Conservation (phyloP, 306 rosid genomes). For the Vigna reflexopilosa region DNA sequence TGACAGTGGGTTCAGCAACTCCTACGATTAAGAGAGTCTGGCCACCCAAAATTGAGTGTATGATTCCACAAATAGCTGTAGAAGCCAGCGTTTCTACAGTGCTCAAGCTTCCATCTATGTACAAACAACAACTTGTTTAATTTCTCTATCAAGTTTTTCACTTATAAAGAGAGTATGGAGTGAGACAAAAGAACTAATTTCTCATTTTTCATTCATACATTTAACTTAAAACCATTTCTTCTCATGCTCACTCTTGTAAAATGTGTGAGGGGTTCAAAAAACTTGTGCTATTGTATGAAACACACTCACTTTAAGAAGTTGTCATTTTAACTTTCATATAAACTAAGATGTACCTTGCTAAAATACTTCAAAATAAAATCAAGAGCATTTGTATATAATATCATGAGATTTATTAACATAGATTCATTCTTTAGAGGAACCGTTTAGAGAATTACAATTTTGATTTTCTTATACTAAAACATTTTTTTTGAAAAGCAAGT, state of each 20-base stretch:
- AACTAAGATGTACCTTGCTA: not conserved
- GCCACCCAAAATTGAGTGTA: conserved; percentile 87
- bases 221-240: not conserved
- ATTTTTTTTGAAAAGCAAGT: not conserved
- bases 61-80: conserved; percentile 90
- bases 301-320: not conserved
- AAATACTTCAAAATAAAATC: not conserved
- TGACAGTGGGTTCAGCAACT: conserved; percentile 94
- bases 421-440: not conserved
- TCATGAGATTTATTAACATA: not conserved
- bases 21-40: conserved; percentile 85
- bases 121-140: conserved; percentile 34
- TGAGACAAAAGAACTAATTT: not conserved
- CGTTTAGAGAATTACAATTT: not conserved
- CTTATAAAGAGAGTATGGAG: not conserved
- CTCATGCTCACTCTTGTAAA: not conserved
- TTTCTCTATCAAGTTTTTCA: not conserved
- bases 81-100: conserved; percentile 88
- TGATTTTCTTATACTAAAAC: not conserved
- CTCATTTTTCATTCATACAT: not conserved
- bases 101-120: conserved; percentile 82
- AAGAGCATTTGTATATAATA: not conserved
- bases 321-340: not conserved
- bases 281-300: not conserved
- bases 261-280: not conserved